Percentiles rank a stretch among this genome's conserved stretches.
phyloP scores from a whole-genome alignment of 495 filamentous ascomycete genomes.

The Trichoderma reesei region DNA sequence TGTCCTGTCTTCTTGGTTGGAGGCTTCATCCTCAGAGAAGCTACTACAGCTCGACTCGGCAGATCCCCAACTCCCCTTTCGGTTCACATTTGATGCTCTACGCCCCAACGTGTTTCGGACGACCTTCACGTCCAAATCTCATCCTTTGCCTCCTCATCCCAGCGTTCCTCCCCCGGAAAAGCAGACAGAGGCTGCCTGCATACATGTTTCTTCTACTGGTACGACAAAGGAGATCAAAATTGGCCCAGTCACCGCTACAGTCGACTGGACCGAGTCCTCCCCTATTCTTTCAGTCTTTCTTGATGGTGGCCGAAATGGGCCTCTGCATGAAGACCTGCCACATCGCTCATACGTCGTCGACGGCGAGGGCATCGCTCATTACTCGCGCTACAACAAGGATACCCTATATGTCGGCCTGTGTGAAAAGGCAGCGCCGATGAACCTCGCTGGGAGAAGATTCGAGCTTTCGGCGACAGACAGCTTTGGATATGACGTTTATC shows the following conservation, averaged over 20 bases:
- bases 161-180: slow-evolving; percentile 40
- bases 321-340: slow-evolving; percentile 48
- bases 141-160: slow-evolving; percentile 51
- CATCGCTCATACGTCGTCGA: slow-evolving; percentile 54
- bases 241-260: slow-evolving; percentile 36
- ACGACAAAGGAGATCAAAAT: slow-evolving; percentile 26
- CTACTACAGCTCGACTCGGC: not conserved
- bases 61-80: slow-evolving; percentile 21
- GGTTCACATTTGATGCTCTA: slow-evolving; percentile 50
- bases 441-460: slow-evolving; percentile 56
- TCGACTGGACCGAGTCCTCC: slow-evolving; percentile 41
- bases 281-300: slow-evolving; percentile 49
- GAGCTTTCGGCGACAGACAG: slow-evolving; percentile 56
- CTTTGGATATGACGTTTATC: slow-evolving; percentile 60
- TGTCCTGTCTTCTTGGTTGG: slow-evolving; percentile 33
- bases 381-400: slow-evolving; percentile 46
- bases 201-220: slow-evolving; percentile 19
- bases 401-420: slow-evolving; percentile 57
- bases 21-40: not conserved
- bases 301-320: slow-evolving; percentile 31
- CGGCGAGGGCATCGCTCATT: slow-evolving; percentile 47
- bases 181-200: slow-evolving; percentile 21
- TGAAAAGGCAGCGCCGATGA: slow-evolving; percentile 62
- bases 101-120: slow-evolving; percentile 54
- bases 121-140: slow-evolving; percentile 48